Percentiles rank a stretch among this genome's conserved stretches.
Conservation (phyloP, 2,329 filamentous ascomycete species). For the Exserohilum turcica region DNA sequence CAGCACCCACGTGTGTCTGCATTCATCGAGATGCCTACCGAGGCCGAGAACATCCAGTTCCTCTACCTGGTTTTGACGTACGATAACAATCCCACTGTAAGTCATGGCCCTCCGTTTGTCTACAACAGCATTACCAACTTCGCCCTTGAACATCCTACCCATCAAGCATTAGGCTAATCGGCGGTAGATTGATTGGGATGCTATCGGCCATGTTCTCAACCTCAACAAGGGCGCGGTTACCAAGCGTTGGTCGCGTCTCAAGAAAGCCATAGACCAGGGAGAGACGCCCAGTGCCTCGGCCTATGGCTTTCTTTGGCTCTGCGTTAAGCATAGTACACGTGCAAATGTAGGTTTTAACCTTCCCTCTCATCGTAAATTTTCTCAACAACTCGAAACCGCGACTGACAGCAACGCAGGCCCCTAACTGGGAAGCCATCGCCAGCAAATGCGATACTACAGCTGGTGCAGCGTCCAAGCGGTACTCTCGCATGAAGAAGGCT, state of each 20-base stretch:
- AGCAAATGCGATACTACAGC: slow-evolving; percentile 32
- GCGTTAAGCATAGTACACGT: slow-evolving; percentile 32
- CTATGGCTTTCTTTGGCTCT: slow-evolving; percentile 38
- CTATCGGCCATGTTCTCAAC: slow-evolving; percentile 29
- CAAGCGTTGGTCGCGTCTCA: slow-evolving; percentile 46
- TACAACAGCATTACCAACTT: background rate
- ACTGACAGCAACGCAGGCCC: slow-evolving; percentile 9
- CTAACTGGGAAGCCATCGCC: slow-evolving; percentile 40
- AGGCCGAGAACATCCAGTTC: slow-evolving; percentile 37
- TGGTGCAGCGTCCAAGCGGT: slow-evolving; percentile 42
- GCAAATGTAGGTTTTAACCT: slow-evolving; percentile 24
- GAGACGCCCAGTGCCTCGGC: slow-evolving; percentile 19
- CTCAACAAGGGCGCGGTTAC: slow-evolving; percentile 32
- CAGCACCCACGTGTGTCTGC: background rate
- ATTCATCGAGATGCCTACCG: slow-evolving; percentile 32
- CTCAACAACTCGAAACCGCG: background rate
- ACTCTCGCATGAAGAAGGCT: slow-evolving; percentile 38
- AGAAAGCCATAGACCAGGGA: slow-evolving; percentile 28
- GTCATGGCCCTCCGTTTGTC: background rate
- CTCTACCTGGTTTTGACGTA: slow-evolving; percentile 39
- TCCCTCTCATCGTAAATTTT: background rate
- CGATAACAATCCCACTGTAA: slow-evolving; percentile 28
- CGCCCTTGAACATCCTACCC: background rate
- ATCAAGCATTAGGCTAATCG: background rate
- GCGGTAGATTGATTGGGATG: slow-evolving; percentile 39